Evolutionary conservation across 352 stramenopile species (phyloP).

Genomic region (Phytopythium helicoides): DNA sequence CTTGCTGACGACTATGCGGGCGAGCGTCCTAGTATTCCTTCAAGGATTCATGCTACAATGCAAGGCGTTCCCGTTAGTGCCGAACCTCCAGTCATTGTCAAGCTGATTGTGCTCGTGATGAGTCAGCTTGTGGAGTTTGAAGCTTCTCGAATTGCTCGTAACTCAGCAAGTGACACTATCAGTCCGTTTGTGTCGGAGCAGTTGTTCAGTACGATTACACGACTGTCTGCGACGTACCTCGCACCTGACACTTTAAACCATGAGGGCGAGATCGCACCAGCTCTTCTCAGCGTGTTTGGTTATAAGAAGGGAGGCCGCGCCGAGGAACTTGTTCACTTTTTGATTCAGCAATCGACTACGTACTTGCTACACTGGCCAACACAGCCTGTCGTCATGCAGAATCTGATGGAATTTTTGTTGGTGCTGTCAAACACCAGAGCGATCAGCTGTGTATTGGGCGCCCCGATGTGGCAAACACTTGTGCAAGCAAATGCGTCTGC

Average conservation of each 20-base stretch:
- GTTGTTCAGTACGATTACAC: constrained; percentile 67
- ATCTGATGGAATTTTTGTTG: constrained; percentile 77
- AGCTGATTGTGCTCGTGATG: constrained; percentile 63
- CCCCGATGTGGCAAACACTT: constrained; percentile 66
- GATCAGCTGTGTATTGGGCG: constrained; percentile 52
- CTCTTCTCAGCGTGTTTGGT: constrained; percentile 62
- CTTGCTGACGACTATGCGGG: constrained; percentile 78
- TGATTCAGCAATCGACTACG: constrained; percentile 60
- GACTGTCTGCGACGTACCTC: constrained; percentile 75
- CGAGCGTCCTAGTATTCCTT: constrained; percentile 68
- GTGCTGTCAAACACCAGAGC: constrained; percentile 61
- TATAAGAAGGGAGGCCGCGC: constrained; percentile 51
- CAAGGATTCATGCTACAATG: constrained; percentile 47
- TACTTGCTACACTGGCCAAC: constrained; percentile 84
- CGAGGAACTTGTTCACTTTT: constrained; percentile 61
- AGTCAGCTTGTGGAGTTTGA: constrained; percentile 75
- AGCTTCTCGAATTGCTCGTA: constrained; percentile 48
- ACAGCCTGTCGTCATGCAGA: constrained; percentile 80
- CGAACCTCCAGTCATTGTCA: constrained; percentile 43
- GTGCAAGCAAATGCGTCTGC: constrained; percentile 70
- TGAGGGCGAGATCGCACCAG: constrained; percentile 36
- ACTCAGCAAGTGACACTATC: constrained; percentile 47
- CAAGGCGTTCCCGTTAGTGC: constrained; percentile 7
- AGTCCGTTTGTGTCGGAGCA: constrained; percentile 84
- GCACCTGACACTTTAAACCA: constrained; percentile 43